Percentiles rank a stretch among this genome's conserved stretches.
These are phyloP conservation scores for Diplosphaera chodatii DNA, from an alignment of 139 green algal species.

Conservation along the genomic window DNA sequence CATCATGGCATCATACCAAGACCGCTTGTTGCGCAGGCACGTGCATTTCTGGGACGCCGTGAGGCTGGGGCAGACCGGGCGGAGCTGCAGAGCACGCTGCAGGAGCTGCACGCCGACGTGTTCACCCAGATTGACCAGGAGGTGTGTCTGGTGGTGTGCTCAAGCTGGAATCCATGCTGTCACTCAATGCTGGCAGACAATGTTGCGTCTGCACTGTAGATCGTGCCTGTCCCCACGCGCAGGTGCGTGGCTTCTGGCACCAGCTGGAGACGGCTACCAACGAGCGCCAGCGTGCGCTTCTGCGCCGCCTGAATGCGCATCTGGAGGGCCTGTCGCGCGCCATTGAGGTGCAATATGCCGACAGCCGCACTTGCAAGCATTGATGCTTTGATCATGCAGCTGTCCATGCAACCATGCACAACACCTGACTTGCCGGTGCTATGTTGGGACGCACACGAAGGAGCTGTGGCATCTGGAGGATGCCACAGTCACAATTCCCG, in stretches of 20 bases:
- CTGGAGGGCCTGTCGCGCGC: slow-evolving; percentile 33
- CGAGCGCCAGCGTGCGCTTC: slow-evolving; percentile 43
- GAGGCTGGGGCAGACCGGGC: slow-evolving; percentile 10
- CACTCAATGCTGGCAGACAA: no score
- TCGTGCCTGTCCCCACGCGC: neutral
- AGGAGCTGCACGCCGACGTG: slow-evolving; percentile 55
- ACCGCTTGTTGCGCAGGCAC: no score
- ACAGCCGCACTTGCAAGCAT: no score
- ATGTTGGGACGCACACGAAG: no score
- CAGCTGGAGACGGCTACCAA: slow-evolving; percentile 60
- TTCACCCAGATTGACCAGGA: slow-evolving; percentile 44
- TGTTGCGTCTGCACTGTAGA: no score
- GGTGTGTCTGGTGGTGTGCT: slow-evolving; percentile 16
- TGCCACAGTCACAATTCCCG: no score
- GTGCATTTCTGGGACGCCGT: neutral
- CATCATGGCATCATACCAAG: no score
- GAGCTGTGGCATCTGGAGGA: no score
- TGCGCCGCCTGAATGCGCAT: slow-evolving; percentile 46
- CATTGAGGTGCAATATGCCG: slow-evolving; percentile 27
- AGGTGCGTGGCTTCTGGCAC: slow-evolving; percentile 53
- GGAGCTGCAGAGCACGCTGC: slow-evolving; percentile 43
- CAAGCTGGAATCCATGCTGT: no score
- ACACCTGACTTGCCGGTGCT: no score
- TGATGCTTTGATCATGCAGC: no score
- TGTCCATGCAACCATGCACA: no score